Evolutionary conservation across 805 yeast genomes (phyloP).

Genomic region (Yamadazyma nakazawae): DNA sequence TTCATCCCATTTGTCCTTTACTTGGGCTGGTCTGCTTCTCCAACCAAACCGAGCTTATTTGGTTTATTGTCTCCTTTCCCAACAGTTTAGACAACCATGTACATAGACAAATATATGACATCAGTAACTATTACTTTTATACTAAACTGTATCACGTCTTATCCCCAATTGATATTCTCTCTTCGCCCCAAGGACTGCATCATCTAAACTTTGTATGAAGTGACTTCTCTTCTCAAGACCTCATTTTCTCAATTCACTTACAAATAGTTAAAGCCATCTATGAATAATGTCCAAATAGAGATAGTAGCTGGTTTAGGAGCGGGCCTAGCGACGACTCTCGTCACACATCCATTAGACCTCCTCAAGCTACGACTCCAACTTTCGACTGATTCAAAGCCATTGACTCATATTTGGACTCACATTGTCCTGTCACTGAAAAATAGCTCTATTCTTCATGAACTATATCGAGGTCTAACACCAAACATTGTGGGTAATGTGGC

Average conservation of each 20-base stretch:
- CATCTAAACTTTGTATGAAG: background rate
- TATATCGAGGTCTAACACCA: constrained; percentile 76
- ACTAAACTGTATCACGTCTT: background rate
- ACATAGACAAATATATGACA: background rate
- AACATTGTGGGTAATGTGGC: constrained; percentile 79
- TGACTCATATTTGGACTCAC: background rate
- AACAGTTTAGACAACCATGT: constrained; percentile 47
- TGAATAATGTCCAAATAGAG: constrained; percentile 34
- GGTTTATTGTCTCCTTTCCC: constrained; percentile 78
- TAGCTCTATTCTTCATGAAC: constrained; percentile 8
- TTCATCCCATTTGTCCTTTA: constrained; percentile 95
- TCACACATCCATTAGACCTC: constrained; percentile 88
- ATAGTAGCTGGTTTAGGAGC: constrained; percentile 72
- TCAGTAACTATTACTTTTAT: background rate
- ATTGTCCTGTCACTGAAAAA: background rate
- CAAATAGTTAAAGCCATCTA: background rate
- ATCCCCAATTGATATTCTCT: background rate
- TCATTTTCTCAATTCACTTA: background rate
- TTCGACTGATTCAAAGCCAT: constrained; percentile 16
- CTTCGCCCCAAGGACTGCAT: background rate
- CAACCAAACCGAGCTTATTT: constrained; percentile 81
- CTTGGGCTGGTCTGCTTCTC: constrained; percentile 67
- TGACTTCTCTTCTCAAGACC: background rate
- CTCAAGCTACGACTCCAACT: constrained; percentile 81
- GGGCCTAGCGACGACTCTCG: constrained; percentile 73